phyloP scores from a whole-genome alignment of 2,329 filamentous ascomycete species.

The Ceratocystis variospora region DNA sequence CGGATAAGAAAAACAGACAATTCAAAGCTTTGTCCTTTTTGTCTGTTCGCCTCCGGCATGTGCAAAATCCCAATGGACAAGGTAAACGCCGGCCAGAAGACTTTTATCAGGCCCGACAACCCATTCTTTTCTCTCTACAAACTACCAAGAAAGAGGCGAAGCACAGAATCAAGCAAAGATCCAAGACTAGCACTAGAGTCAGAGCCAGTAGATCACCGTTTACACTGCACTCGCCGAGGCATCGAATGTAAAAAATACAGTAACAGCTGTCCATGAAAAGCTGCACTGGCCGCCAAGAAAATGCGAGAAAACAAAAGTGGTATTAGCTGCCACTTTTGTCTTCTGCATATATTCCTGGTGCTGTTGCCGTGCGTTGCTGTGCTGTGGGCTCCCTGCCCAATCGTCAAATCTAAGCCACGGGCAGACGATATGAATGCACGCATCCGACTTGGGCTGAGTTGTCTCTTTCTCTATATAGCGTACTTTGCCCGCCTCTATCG shows the following conservation, averaged over 20 bases:
- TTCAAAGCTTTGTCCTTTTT: neutral
- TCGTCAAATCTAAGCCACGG: neutral
- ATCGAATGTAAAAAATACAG: no score
- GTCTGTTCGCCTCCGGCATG: neutral
- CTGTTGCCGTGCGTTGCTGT: neutral
- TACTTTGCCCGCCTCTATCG: neutral
- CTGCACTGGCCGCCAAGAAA: neutral
- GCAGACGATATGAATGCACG: neutral
- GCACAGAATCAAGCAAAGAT: neutral
- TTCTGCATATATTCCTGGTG: neutral
- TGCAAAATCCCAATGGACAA: no score
- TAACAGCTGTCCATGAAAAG: neutral
- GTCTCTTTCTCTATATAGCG: neutral
- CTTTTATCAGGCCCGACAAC: neutral
- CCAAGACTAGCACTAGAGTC: no score
- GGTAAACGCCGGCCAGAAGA: neutral
- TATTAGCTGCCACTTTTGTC: neutral
- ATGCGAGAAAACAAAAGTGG: neutral
- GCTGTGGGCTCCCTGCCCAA: neutral
- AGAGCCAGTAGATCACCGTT: no score
- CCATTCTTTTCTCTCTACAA: neutral
- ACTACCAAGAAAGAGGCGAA: neutral
- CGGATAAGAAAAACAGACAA: neutral
- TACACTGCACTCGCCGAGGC: no score
- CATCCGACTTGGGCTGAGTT: neutral